A percentile compares a stretch with the other conserved stretches of the same genome.
phyloP scores from a whole-genome alignment of 805 yeast genomes.

The Metschnikowia reukaufii region DNA sequence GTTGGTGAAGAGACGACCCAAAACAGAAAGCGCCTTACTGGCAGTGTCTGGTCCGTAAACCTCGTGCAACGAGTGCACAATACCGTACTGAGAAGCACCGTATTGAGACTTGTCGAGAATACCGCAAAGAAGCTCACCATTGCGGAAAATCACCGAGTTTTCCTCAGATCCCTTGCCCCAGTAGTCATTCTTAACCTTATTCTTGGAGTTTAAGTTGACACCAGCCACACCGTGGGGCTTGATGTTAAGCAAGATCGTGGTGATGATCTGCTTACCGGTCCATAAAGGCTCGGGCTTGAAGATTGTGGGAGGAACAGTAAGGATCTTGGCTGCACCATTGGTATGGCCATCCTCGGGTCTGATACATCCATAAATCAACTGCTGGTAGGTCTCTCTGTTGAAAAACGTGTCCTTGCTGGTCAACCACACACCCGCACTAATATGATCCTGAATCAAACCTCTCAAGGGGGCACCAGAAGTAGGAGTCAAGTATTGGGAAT shows the following conservation, averaged over 20 bases:
- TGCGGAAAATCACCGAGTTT: constrained; percentile 78
- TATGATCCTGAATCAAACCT: constrained; percentile 98
- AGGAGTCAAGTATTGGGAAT: constrained; percentile 95
- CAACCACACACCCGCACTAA: constrained; percentile 98
- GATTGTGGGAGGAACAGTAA: constrained; percentile 87
- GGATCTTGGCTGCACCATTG: constrained; percentile 55
- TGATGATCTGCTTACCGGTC: constrained; percentile 97
- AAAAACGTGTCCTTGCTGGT: constrained; percentile 91
- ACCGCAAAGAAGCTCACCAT: constrained; percentile 90
- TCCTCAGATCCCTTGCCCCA: constrained; percentile 89
- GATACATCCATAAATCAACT: constrained; percentile 87
- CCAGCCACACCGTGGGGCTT: constrained; percentile 91
- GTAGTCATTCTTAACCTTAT: constrained; percentile 90
- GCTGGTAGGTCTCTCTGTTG: constrained; percentile 90
- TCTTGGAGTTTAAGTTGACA: constrained; percentile 74
- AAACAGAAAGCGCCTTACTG: constrained; percentile 84
- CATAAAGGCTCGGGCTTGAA: constrained; percentile 85
- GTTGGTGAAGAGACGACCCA: constrained; percentile 92
- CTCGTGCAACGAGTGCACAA: constrained; percentile 94
- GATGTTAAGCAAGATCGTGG: constrained; percentile 86
- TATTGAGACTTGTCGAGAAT: constrained; percentile 96
- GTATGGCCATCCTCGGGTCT: constrained; percentile 98
- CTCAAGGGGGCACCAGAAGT: constrained; percentile 98
- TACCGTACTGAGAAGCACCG: constrained; percentile 96
- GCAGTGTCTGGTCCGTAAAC: constrained; percentile 91